Base-by-base conservation (phyloP, 1,139 yeast genomes). In the Saccharomycopsis crataegensis region DNA sequence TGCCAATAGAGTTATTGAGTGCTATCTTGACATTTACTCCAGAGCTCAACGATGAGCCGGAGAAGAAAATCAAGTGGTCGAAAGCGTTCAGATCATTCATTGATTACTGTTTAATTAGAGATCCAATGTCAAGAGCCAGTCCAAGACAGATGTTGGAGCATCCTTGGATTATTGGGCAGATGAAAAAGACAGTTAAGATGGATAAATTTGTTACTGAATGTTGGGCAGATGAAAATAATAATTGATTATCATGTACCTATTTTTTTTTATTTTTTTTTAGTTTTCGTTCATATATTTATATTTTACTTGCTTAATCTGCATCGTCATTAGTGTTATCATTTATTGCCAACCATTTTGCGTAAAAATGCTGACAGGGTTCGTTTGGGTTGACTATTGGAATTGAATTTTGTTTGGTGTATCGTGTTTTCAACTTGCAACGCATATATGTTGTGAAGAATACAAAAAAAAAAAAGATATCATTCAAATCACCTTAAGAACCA, bases 131-230 rank as follows among this genome's bases (percentile, higher is more conserved):
- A 60, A 74, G 99, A 56, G 96, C 98, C 7, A 82, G 91, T 55
- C 99, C 99, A 11, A 75, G 94, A 60, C 96, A 91, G 65, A 86
- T 93, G 93, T 74, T 93, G 53, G 77, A 74, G 53, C 97, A 91
- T 70, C 97, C 97, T 1, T 91, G 98, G 98, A 75, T 89, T 55
- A 70, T 78, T 22, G 88, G 89, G 4, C 96, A 87, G 67, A 78
- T 78, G 67, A 75, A 73, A 58, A 79, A 83, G 64, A 74, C 71
- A 50, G 96, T 91, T 12, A 80, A 83, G 61, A 93, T 93, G 98
- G 96, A 82, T 61, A 83, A 81, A 67, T 87, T 93, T 69, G 89
- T 93, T 28, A 72, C 71, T 56, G 83, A 83, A 61, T 85, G 95
- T 59, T 90, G 97, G 97, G 82, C 67, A 37, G 65, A 62, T 43